Percentiles rank a stretch among this genome's conserved stretches.
Conservation (phyloP, 352 stramenopile species). For the Aphanomyces stellatus region DNA sequence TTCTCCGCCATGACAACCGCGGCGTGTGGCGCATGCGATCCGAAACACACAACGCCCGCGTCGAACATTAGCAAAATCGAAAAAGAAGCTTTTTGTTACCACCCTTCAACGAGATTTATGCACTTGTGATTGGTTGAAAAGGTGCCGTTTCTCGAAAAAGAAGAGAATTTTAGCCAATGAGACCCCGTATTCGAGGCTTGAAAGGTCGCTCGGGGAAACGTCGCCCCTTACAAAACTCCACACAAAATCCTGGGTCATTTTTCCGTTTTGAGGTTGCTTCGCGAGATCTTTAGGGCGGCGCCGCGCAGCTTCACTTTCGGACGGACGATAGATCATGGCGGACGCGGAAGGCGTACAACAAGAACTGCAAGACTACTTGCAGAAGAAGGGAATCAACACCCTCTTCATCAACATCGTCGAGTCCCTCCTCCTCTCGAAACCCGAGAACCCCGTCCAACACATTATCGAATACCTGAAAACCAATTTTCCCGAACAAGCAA, state of each 20-base stretch:
- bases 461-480: slow-evolving; percentile 86
- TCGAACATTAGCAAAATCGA: not conserved
- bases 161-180: slow-evolving; percentile 10
- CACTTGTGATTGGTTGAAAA: not conserved
- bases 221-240: slow-evolving; percentile 7
- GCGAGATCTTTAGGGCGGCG: slow-evolving; percentile 1
- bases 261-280: not conserved
- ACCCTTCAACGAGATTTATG: not conserved
- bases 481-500: slow-evolving; percentile 80
- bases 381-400: slow-evolving; percentile 89
- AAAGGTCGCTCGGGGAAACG: slow-evolving; percentile 1
- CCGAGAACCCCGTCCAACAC: slow-evolving; percentile 81
- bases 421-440: slow-evolving; percentile 82
- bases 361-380: slow-evolving; percentile 86
- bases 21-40: too few relatives aligned
- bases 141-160: not conserved
- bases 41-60: not conserved
- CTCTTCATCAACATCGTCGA: slow-evolving; percentile 90
- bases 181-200: not conserved
- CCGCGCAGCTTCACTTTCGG: too few relatives aligned
- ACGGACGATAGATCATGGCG: slow-evolving; percentile 38
- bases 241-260: slow-evolving; percentile 8
- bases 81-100: not conserved
- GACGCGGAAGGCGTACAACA: slow-evolving; percentile 84
- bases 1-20: too few relatives aligned